Conservation (phyloP, 495 filamentous ascomycete species). For the Cetradonia linearis region DNA sequence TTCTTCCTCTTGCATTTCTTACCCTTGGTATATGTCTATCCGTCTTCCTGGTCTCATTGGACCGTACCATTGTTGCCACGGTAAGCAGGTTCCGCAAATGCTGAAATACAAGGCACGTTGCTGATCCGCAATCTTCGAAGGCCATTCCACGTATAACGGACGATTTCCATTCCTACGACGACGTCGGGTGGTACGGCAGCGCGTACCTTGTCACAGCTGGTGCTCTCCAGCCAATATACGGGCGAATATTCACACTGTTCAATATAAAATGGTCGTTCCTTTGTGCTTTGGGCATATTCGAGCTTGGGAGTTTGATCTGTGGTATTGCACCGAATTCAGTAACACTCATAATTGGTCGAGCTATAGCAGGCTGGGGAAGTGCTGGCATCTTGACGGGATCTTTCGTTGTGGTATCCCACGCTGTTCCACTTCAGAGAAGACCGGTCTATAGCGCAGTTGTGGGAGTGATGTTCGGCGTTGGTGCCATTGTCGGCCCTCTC, state of each 20-base stretch:
- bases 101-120: neutral
- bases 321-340: conserved; percentile 25
- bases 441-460: conserved; percentile 33
- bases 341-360: conserved; percentile 30
- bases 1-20: conserved; percentile 32
- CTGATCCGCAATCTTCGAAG: conserved; percentile 3
- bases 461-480: conserved; percentile 31
- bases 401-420: conserved; percentile 29
- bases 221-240: conserved; percentile 27
- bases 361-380: conserved; percentile 28
- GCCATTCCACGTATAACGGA: conserved; percentile 40
- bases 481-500: conserved; percentile 45
- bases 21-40: conserved; percentile 38
- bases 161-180: conserved; percentile 36
- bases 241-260: conserved; percentile 29
- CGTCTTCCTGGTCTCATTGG: conserved; percentile 42
- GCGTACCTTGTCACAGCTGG: conserved; percentile 47
- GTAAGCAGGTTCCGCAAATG: neutral
- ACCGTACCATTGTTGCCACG: conserved; percentile 32
- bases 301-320: conserved; percentile 50
- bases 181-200: conserved; percentile 44
- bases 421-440: conserved; percentile 26
- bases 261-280: conserved; percentile 33
- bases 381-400: conserved; percentile 26
- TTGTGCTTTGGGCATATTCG: conserved; percentile 55